phyloP scores from a whole-genome alignment of 192 early-diverging fungal genomes.

The Neocallimastix lanati region DNA sequence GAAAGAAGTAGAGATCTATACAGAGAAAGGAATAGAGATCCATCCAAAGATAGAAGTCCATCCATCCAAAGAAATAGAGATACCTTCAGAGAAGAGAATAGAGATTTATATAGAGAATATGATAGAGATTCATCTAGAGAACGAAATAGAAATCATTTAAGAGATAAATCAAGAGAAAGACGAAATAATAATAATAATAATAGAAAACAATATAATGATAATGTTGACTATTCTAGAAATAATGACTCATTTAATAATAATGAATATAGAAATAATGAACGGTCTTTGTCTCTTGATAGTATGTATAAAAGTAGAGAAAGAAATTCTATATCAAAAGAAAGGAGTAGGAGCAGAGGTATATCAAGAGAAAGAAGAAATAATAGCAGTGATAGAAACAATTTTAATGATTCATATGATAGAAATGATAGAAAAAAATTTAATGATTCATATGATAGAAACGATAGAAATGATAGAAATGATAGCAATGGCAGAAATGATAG shows the following conservation, averaged over 20 bases:
- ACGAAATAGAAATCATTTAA: too few species aligned
- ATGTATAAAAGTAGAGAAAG: background rate
- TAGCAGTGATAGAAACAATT: background rate
- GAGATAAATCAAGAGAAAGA: too few species aligned
- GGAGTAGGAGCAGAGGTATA: background rate
- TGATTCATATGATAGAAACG: background rate
- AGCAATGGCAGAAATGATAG: background rate
- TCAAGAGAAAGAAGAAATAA: background rate
- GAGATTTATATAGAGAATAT: too few species aligned
- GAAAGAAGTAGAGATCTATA: too few species aligned
- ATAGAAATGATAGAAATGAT: background rate
- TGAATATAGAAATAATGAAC: background rate
- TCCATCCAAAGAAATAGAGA: too few species aligned
- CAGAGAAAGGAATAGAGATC: too few species aligned
- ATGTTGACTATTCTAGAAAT: background rate
- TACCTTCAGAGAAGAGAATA: too few species aligned
- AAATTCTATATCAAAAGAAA: background rate
- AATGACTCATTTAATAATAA: background rate
- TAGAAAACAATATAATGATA: background rate
- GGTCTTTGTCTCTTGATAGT: background rate
- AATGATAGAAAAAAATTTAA: background rate
- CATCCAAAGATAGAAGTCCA: too few species aligned
- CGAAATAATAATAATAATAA: background rate
- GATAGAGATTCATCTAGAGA: too few species aligned
- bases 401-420: background rate